Conservation (phyloP, 2,329 filamentous ascomycete species). For the Fusarium hostae region DNA sequence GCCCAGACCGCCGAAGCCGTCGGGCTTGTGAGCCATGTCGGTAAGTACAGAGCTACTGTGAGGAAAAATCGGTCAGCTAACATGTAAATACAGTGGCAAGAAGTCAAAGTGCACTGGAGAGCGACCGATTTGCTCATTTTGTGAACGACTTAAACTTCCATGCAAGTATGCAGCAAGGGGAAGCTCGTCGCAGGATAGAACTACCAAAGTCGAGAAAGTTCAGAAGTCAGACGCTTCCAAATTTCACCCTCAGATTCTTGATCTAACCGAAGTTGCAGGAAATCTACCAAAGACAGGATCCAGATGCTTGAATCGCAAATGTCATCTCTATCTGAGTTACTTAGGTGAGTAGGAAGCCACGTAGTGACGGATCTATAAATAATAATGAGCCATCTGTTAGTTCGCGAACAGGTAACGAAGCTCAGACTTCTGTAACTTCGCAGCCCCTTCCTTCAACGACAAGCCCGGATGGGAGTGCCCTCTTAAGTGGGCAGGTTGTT, state of each 20-base stretch:
- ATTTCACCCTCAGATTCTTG: fast-evolving
- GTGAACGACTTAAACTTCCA: neutral
- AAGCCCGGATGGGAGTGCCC: too few species aligned
- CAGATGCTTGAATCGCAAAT: neutral
- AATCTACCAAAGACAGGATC: conserved; percentile 1
- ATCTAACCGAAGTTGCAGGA: neutral
- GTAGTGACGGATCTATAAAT: neutral
- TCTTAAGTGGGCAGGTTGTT: too few species aligned
- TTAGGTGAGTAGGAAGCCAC: neutral
- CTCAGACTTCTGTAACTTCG: fast-evolving
- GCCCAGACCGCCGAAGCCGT: neutral
- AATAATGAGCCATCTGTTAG: fast-evolving
- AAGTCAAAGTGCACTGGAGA: conserved; percentile 19
- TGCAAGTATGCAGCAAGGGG: conserved; percentile 6
- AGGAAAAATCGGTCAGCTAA: neutral
- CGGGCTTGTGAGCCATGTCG: conserved; percentile 17
- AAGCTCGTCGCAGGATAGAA: neutral
- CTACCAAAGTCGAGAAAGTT: neutral
- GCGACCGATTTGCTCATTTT: conserved; percentile 14
- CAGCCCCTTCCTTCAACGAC: neutral
- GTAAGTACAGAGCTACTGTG: neutral
- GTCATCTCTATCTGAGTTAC: neutral
- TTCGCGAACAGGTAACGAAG: fast-evolving
- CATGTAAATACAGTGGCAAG: neutral
- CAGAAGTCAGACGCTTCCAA: neutral